Percentiles rank a stretch among this genome's conserved stretches.
Conservation (phyloP, 768 basidiomycete genomes). For the Coprinopsis cinerea region DNA sequence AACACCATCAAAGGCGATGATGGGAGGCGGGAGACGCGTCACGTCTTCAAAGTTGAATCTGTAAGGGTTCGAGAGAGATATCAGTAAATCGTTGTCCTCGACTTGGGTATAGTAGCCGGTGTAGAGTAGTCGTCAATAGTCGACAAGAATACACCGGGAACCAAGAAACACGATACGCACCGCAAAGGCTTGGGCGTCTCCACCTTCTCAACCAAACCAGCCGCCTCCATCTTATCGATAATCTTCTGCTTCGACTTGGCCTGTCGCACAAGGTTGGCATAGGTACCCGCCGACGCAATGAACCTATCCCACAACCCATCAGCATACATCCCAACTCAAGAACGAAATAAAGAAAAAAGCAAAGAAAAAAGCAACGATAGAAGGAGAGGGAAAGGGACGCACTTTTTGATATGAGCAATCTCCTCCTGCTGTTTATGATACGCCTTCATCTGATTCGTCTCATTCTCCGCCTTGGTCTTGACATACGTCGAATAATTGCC, state of each 20-base stretch:
- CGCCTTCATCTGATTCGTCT: constrained; percentile 99
- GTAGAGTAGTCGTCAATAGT: background rate
- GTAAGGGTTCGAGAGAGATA: constrained; percentile 1
- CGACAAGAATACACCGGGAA: background rate
- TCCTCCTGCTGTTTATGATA: constrained; percentile 98
- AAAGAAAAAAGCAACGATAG: background rate
- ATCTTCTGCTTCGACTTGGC: constrained; percentile 99
- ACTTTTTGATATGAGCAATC: constrained; percentile 98
- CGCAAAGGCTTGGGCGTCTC: constrained; percentile 66
- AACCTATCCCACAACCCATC: constrained; percentile 45
- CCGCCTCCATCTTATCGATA: constrained; percentile 99
- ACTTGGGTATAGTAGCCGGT: no score
- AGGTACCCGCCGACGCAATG: constrained; percentile 99
- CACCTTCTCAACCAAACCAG: constrained; percentile 90
- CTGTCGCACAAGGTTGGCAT: constrained; percentile 97
- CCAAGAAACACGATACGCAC: constrained; percentile 15
- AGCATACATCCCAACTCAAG: background rate
- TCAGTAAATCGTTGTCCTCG: no score
- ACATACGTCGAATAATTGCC: constrained; percentile 99
- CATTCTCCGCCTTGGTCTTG: constrained; percentile 93
- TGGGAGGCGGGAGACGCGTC: constrained; percentile 89
- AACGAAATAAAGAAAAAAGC: background rate
- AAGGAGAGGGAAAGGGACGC: constrained; percentile 16
- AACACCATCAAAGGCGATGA: constrained; percentile 92
- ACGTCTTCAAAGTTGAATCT: constrained; percentile 96